Evolutionary conservation across 2,329 filamentous ascomycete species (phyloP).

Genomic region (Pseudocercospora macadamiae): DNA sequence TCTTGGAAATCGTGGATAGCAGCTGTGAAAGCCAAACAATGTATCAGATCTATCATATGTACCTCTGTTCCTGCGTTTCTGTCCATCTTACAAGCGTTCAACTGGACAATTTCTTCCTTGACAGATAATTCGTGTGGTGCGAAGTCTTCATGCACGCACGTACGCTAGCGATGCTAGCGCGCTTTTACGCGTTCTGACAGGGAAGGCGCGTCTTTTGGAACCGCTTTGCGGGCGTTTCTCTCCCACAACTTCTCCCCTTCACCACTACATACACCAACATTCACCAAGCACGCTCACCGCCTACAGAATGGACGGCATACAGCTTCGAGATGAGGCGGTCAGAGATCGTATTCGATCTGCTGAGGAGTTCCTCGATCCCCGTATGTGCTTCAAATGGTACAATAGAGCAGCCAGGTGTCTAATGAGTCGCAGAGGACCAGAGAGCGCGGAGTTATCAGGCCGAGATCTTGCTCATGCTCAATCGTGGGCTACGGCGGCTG

Average conservation of each 20-base stretch:
- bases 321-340: slow-evolving; percentile 82
- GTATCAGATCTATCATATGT: too few species aligned
- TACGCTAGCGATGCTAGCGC: slow-evolving; percentile 2
- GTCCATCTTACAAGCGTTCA: too few species aligned
- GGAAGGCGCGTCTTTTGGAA: slow-evolving; percentile 2
- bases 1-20: too few species aligned
- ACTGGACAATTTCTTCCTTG: too few species aligned
- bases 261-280: neutral
- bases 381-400: slow-evolving; percentile 55
- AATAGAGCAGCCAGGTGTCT: slow-evolving; percentile 3
- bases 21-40: too few species aligned
- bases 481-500: slow-evolving; percentile 61
- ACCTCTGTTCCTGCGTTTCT: too few species aligned
- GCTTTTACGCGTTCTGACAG: neutral
- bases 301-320: slow-evolving; percentile 66
- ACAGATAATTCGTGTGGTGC: too few species aligned
- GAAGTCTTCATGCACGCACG: neutral
- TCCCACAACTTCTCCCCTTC: neutral
- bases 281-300: neutral
- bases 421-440: slow-evolving; percentile 53
- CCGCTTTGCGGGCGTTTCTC: slow-evolving; percentile 3
- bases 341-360: slow-evolving; percentile 82
- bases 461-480: slow-evolving; percentile 79
- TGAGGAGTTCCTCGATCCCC: slow-evolving; percentile 91
- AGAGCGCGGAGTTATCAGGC: slow-evolving; percentile 77